A percentile compares a stretch with the other conserved stretches of the same genome.
phyloP scores from a whole-genome alignment of 495 filamentous ascomycete genomes.

The Aspergillus campestris region DNA sequence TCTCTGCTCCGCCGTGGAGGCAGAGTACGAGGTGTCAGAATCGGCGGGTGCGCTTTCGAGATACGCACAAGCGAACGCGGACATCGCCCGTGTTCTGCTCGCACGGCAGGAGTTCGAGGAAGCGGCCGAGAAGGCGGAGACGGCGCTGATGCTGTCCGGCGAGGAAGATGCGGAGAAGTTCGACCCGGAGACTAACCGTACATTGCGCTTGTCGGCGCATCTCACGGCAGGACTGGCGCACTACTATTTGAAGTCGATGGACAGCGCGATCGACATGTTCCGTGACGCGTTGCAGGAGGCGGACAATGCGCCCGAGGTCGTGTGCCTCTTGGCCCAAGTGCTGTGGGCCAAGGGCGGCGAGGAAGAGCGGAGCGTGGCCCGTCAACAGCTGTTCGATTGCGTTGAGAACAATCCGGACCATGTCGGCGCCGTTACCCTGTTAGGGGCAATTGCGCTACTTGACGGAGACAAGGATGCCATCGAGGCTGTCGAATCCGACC shows the following conservation, averaged over 20 bases:
- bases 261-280: slow-evolving; percentile 68
- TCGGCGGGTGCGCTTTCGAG: slow-evolving; percentile 58
- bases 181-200: slow-evolving; percentile 50
- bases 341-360: slow-evolving; percentile 84
- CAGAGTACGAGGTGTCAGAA: slow-evolving; percentile 76
- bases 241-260: slow-evolving; percentile 57
- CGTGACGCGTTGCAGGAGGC: slow-evolving; percentile 74
- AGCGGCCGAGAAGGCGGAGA: slow-evolving; percentile 65
- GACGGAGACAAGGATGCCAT: slow-evolving; percentile 69
- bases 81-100: slow-evolving; percentile 72
- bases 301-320: slow-evolving; percentile 67
- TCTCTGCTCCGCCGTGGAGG: slow-evolving; percentile 62
- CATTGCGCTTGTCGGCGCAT: slow-evolving; percentile 72
- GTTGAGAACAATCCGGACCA: slow-evolving; percentile 67
- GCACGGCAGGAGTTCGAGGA: slow-evolving; percentile 52
- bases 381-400: slow-evolving; percentile 70
- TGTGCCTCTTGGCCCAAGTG: slow-evolving; percentile 81
- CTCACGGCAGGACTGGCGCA: slow-evolving; percentile 76
- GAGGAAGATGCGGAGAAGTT: slow-evolving; percentile 43
- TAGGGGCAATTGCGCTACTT: slow-evolving; percentile 75
- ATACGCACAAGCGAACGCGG: slow-evolving; percentile 79
- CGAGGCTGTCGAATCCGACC: slow-evolving; percentile 71
- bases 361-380: slow-evolving; percentile 62
- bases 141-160: slow-evolving; percentile 60
- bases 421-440: slow-evolving; percentile 63